Conservation (phyloP, 768 basidiomycete genomes). For the Phanerochaete sordida region DNA sequence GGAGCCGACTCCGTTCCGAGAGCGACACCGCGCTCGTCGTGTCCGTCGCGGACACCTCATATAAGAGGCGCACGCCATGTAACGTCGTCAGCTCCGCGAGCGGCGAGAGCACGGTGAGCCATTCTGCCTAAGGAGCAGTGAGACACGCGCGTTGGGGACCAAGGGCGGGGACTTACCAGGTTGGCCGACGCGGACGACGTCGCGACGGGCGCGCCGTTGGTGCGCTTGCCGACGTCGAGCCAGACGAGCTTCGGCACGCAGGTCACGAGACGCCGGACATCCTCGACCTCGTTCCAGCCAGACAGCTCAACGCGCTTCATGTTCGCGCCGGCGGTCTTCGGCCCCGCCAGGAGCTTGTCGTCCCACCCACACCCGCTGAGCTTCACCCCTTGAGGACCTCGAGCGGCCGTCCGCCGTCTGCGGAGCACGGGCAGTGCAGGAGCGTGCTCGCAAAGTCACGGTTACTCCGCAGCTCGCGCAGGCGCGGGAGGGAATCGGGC, state of each 20-base stretch:
- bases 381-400: slow-evolving; percentile 55
- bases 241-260: slow-evolving; percentile 47
- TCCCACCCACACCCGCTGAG: slow-evolving; percentile 37
- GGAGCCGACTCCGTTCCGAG: slow-evolving; percentile 58
- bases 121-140: slow-evolving; percentile 46
- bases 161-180: slow-evolving; percentile 9
- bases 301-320: slow-evolving; percentile 50
- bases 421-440: slow-evolving; percentile 40
- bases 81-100: slow-evolving; percentile 54
- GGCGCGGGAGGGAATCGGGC: slow-evolving; percentile 36
- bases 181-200: slow-evolving; percentile 1
- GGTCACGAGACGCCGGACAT: slow-evolving; percentile 45
- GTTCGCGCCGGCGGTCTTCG: slow-evolving; percentile 28
- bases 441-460: slow-evolving; percentile 50
- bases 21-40: slow-evolving; percentile 13
- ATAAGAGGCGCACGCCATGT: slow-evolving; percentile 66
- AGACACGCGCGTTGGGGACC: slow-evolving; percentile 7
- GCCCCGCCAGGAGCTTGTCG: slow-evolving; percentile 36
- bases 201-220: not conserved
- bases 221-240: slow-evolving; percentile 51
- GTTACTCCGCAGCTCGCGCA: slow-evolving; percentile 44
- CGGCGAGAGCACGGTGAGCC: slow-evolving; percentile 51
- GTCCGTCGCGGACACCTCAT: slow-evolving; percentile 45
- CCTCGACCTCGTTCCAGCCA: slow-evolving; percentile 62
- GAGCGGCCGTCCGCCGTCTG: slow-evolving; percentile 40